A percentile compares a stretch with the other conserved stretches of the same genome.
phyloP scores from a whole-genome alignment of 1,284 basidiomycete species.

The Puccinia hordei region DNA sequence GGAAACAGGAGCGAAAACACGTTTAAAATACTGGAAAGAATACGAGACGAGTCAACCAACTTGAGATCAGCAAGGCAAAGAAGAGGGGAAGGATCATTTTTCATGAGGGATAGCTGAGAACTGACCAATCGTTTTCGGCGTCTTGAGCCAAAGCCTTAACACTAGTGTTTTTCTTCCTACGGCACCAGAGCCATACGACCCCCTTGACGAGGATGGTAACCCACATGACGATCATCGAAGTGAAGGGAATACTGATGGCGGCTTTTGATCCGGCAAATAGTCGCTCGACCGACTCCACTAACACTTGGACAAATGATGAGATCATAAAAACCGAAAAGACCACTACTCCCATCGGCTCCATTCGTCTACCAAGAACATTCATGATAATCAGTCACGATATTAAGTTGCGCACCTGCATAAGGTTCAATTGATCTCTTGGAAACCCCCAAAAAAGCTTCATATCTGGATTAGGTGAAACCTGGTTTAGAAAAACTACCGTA shows the following conservation, averaged over 20 bases:
- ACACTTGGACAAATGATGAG: constrained; percentile 62
- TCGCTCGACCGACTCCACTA: constrained; percentile 62
- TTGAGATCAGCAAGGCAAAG: background rate
- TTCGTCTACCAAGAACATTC: constrained; percentile 53
- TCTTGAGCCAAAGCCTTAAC: constrained; percentile 62
- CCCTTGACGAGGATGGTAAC: constrained; percentile 64
- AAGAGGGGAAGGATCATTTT: background rate
- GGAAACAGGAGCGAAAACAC: constrained; percentile 65
- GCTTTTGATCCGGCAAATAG: constrained; percentile 53
- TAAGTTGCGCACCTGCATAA: background rate
- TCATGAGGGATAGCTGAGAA: background rate
- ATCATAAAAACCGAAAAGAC: constrained; percentile 67
- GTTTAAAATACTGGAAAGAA: constrained; percentile 62
- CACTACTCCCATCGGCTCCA: constrained; percentile 57
- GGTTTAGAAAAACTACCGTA: constrained; percentile 26
- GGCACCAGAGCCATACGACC: constrained; percentile 62
- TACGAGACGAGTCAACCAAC: background rate
- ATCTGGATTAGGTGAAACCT: background rate
- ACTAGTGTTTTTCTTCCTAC: constrained; percentile 59
- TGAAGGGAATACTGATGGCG: constrained; percentile 54
- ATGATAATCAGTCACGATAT: background rate
- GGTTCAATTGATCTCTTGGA: constrained; percentile 53
- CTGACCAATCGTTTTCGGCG: constrained; percentile 63
- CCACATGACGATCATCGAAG: constrained; percentile 62
- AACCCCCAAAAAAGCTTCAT: background rate